A percentile compares a stretch with the other conserved stretches of the same genome.
These are phyloP conservation scores for Hordeum pubiflorum DNA, from an alignment of 202 grass and related monocot genomes.

Conservation along the genomic window DNA sequence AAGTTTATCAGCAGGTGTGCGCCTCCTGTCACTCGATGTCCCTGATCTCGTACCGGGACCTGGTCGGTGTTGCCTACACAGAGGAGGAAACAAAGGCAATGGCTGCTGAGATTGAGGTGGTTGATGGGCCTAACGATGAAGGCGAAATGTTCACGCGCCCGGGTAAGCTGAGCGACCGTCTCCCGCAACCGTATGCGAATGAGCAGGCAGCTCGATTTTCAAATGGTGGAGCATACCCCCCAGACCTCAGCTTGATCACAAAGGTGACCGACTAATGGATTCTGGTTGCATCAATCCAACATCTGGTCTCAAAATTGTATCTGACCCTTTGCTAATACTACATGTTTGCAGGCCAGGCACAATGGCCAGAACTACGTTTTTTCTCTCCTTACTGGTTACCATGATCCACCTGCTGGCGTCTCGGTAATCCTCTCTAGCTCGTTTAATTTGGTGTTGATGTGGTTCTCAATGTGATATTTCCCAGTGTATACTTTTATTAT, in stretches of 20 bases:
- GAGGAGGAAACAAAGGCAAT: slow-evolving; percentile 94
- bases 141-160: slow-evolving; percentile 92
- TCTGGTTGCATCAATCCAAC: neutral
- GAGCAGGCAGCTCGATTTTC: slow-evolving; percentile 91
- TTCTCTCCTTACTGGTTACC: slow-evolving; percentile 75
- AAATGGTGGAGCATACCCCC: slow-evolving; percentile 92
- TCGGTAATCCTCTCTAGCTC: slow-evolving; percentile 38
- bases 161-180: slow-evolving; percentile 86
- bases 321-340: slow-evolving; percentile 5
- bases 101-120: slow-evolving; percentile 98
- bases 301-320: neutral
- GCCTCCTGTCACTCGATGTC: slow-evolving; percentile 97
- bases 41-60: slow-evolving; percentile 84
- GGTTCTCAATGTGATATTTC: neutral
- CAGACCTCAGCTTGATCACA: slow-evolving; percentile 86
- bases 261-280: slow-evolving; percentile 42
- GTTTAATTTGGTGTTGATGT: neutral
- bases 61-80: slow-evolving; percentile 90
- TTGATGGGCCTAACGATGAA: slow-evolving; percentile 93
- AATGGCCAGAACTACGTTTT: slow-evolving; percentile 90
- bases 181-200: slow-evolving; percentile 81
- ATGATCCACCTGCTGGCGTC: slow-evolving; percentile 72
- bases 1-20: slow-evolving; percentile 95
- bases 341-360: slow-evolving; percentile 68
- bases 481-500: neutral